phyloP scores from a whole-genome alignment of 441 rosid genomes.

The Croton laevigatus region DNA sequence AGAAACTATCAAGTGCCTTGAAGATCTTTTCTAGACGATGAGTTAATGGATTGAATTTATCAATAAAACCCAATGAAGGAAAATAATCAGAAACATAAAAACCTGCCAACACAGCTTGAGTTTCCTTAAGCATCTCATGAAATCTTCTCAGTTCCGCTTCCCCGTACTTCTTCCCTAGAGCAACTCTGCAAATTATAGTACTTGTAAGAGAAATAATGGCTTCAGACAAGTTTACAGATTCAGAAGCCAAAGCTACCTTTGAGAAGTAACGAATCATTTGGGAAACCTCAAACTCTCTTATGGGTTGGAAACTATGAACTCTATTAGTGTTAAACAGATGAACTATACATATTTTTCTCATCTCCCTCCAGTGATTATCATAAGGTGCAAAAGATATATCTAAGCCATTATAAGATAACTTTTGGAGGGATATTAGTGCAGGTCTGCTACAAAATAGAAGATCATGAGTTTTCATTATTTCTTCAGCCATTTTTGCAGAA shows the following conservation, averaged over 20 bases:
- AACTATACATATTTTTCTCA: slow-evolving; percentile 31
- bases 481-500: slow-evolving; percentile 38
- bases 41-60: background rate
- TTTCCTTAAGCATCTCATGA: slow-evolving; percentile 13
- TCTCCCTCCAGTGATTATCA: slow-evolving; percentile 35
- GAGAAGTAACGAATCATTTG: slow-evolving; percentile 29
- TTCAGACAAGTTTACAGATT: slow-evolving; percentile 22
- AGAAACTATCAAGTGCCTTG: slow-evolving; percentile 16
- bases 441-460: slow-evolving; percentile 17
- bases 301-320: slow-evolving; percentile 32
- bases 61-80: slow-evolving; percentile 15
- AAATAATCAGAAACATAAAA: slow-evolving; percentile 24
- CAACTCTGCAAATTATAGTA: slow-evolving; percentile 14
- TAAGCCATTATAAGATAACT: slow-evolving; percentile 34
- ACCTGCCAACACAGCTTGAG: slow-evolving; percentile 6
- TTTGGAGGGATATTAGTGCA: slow-evolving; percentile 21
- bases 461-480: slow-evolving; percentile 43
- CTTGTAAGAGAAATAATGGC: background rate
- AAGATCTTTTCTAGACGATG: slow-evolving; percentile 13
- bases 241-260: slow-evolving; percentile 1
- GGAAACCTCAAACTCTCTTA: slow-evolving; percentile 44
- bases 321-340: slow-evolving; percentile 34
- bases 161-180: slow-evolving; percentile 22
- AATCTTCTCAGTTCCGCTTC: slow-evolving; percentile 18
- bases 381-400: slow-evolving; percentile 41